These are phyloP conservation scores for Tremellales sp. DNA, from an alignment of 1,284 basidiomycete species.

Conservation along the genomic window DNA sequence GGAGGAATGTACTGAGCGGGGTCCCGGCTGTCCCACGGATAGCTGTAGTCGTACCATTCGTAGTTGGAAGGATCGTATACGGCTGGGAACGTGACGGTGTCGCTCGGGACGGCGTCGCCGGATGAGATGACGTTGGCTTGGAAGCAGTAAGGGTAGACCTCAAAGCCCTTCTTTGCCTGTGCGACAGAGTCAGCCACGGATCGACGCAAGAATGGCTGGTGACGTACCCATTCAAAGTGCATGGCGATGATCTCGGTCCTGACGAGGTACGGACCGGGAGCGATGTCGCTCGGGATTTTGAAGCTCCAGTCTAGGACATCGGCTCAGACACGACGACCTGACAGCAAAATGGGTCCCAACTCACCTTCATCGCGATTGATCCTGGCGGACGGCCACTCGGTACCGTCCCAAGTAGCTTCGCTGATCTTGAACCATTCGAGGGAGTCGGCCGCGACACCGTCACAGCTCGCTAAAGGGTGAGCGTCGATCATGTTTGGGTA, in stretches of 20 bases:
- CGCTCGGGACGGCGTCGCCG: conserved; percentile 17
- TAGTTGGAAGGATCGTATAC: conserved; percentile 13
- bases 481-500: neutral
- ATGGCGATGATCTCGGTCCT: conserved; percentile 22
- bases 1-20: conserved; percentile 14
- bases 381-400: conserved; percentile 19
- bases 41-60: neutral
- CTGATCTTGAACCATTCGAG: conserved; percentile 33
- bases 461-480: conserved; percentile 10
- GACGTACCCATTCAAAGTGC: conserved; percentile 11
- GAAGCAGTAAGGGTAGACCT: conserved; percentile 29
- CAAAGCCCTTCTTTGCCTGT: no score
- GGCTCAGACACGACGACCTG: no score
- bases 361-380: conserved; percentile 8
- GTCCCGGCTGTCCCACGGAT: neutral
- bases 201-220: neutral
- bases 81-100: conserved; percentile 19
- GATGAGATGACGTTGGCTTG: conserved; percentile 22
- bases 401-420: conserved; percentile 15
- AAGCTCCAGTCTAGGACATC: conserved; percentile 19
- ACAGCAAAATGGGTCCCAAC: no score
- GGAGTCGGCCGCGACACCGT: conserved; percentile 18
- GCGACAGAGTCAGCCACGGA: conserved; percentile 14
- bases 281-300: conserved; percentile 22
- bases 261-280: conserved; percentile 21